These are phyloP conservation scores for Nakaseomyces kungkrabaensis DNA, from an alignment of 1,139 yeast species.

Conservation along the genomic window DNA sequence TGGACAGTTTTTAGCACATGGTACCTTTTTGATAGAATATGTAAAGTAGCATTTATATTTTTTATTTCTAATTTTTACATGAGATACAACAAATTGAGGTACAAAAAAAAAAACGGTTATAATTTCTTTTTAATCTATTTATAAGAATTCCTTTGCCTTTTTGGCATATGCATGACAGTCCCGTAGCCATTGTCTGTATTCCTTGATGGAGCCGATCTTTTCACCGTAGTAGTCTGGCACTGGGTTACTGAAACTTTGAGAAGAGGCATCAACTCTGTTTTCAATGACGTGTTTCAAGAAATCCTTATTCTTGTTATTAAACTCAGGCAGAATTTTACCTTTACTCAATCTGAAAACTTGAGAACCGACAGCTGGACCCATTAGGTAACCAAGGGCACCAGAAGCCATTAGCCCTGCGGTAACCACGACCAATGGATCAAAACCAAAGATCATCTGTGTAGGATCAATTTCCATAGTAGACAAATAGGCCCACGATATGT, in stretches of 20 bases:
- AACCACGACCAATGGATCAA: slow-evolving; percentile 76
- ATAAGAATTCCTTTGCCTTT: slow-evolving; percentile 73
- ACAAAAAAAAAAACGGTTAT: neutral
- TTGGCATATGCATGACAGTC: slow-evolving; percentile 87
- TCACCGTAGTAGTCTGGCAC: slow-evolving; percentile 98
- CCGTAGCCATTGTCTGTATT: slow-evolving; percentile 90
- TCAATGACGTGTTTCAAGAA: slow-evolving; percentile 64
- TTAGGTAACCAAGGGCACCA: slow-evolving; percentile 68
- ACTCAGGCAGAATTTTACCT: slow-evolving; percentile 39
- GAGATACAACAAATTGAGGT: neutral
- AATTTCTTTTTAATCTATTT: slow-evolving; percentile 8
- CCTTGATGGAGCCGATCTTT: slow-evolving; percentile 75
- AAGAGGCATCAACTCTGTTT: slow-evolving; percentile 88
- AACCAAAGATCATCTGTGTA: slow-evolving; percentile 71
- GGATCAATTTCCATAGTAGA: slow-evolving; percentile 78
- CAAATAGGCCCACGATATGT: slow-evolving; percentile 64
- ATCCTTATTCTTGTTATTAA: slow-evolving; percentile 53
- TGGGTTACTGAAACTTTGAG: slow-evolving; percentile 86
- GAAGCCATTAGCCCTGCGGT: slow-evolving; percentile 56
- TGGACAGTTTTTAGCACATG: neutral
- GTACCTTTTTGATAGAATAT: neutral
- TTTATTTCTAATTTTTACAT: neutral
- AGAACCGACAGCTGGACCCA: slow-evolving; percentile 79
- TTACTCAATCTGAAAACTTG: slow-evolving; percentile 50
- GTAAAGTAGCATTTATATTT: neutral